These are phyloP conservation scores for Suillus fuscotomentosus DNA, from an alignment of 768 basidiomycete genomes.

Conservation along the genomic window DNA sequence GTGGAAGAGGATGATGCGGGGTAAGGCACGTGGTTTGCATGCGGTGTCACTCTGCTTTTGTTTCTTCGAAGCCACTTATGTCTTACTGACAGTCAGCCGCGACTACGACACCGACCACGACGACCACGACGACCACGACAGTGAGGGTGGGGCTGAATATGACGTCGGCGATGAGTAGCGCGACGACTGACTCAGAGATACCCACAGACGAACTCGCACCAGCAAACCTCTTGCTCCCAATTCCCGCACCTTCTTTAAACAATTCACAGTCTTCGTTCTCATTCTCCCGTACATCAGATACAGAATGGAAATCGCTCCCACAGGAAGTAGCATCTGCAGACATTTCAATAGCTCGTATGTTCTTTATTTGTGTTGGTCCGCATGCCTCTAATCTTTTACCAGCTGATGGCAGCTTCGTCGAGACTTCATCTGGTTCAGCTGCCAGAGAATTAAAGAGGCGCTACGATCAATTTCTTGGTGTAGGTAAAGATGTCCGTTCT, in stretches of 20 bases:
- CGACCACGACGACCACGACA: background rate
- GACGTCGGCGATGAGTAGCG: background rate
- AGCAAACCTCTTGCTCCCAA: constrained; percentile 41
- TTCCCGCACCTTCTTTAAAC: constrained; percentile 36
- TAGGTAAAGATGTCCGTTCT: constrained; percentile 64
- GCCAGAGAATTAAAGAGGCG: constrained; percentile 76
- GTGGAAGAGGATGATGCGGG: background rate
- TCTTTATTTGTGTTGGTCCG: constrained; percentile 6
- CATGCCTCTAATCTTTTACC: constrained; percentile 13
- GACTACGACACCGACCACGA: background rate
- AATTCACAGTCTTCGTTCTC: constrained; percentile 43
- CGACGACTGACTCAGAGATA: background rate
- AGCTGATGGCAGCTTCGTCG: constrained; percentile 77
- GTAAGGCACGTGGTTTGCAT: constrained; percentile 9
- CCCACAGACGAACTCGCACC: background rate
- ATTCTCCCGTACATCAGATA: constrained; percentile 41
- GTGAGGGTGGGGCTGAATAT: constrained; percentile 19
- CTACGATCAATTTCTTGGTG: constrained; percentile 69
- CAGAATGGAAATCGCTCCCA: constrained; percentile 41
- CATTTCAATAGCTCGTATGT: constrained; percentile 59
- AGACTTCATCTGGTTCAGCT: constrained; percentile 74
- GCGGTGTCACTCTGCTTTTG: constrained; percentile 9
- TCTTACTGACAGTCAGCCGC: background rate
- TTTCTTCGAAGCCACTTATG: constrained; percentile 2
- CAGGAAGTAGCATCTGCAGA: constrained; percentile 55